phyloP scores from a whole-genome alignment of 352 stramenopile genomes.

The Globisporangium uncinulatum region DNA sequence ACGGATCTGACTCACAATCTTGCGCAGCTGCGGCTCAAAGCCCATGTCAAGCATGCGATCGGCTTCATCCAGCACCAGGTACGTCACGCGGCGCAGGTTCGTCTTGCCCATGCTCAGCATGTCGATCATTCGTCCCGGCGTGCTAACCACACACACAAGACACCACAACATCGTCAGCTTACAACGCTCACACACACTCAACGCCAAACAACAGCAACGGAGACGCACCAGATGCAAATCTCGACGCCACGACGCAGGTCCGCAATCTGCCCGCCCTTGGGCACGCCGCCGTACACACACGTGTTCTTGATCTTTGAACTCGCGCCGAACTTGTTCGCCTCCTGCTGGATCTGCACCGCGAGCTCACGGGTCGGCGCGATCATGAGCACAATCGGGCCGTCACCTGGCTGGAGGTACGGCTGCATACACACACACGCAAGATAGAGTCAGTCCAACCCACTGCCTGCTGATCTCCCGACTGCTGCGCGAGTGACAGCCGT shows the following conservation, averaged over 20 bases:
- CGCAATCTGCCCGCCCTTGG: slow-evolving; percentile 90
- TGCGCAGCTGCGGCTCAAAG: slow-evolving; percentile 92
- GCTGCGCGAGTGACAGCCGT: slow-evolving; percentile 11
- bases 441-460: slow-evolving; percentile 20
- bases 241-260: slow-evolving; percentile 80
- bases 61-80: slow-evolving; percentile 98
- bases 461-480: background rate
- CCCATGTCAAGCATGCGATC: slow-evolving; percentile 96
- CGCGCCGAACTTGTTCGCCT: slow-evolving; percentile 98
- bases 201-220: background rate
- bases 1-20: slow-evolving; percentile 97
- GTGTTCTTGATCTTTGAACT: slow-evolving; percentile 99
- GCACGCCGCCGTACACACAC: slow-evolving; percentile 98
- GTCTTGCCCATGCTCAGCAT: slow-evolving; percentile 95
- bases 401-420: slow-evolving; percentile 92
- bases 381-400: slow-evolving; percentile 98
- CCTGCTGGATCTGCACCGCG: slow-evolving; percentile 98
- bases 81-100: slow-evolving; percentile 96
- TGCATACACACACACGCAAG: slow-evolving; percentile 33
- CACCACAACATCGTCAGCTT: background rate
- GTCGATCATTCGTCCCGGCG: slow-evolving; percentile 97
- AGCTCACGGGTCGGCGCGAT: slow-evolving; percentile 98
- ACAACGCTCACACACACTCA: background rate
- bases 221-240: slow-evolving; percentile 76
- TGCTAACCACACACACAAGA: slow-evolving; percentile 32